Base-by-base conservation (phyloP, 2,329 filamentous ascomycete genomes). In the Ceratocystis cubensis region DNA sequence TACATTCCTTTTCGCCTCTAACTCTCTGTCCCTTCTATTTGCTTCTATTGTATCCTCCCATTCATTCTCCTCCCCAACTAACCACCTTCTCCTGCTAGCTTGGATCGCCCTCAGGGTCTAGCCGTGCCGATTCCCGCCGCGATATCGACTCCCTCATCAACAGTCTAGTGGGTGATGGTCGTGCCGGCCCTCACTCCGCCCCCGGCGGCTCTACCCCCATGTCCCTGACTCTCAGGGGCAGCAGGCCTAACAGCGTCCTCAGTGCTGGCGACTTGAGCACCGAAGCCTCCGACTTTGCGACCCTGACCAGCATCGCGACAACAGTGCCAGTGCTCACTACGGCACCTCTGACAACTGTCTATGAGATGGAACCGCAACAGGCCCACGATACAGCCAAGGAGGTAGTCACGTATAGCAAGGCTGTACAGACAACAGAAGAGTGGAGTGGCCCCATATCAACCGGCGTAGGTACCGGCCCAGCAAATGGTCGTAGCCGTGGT, bases 331-430 rank as follows among this genome's bases (percentile, higher is more conserved):
- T 85, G 2, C 83, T 96, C 22, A 88, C 85, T 6, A 88, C 91
- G 0, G 85, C 84, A 10, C 82, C 88, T 6, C 80, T 91, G 65
- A 85, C 86, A 20, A 91, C 89, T 44, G 83, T 94, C 68, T 91
- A 88, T 76, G 92, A 96, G 75, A 88, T 85, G 70, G 85, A 88
- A 1, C 88, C 89, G 0, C 66, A 66, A 61, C 61, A 65, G 45
- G 59, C 64, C 25, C 20, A 63, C 53, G 87, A 86, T 22, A 85
- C 88, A 44, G 84, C 87, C 66, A 84, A 88, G 70, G 94, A 99
- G 75, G 81, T 96, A 68, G 91, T 96, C 73, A 96, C 91, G 65
- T 99, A 99, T 80, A 97, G 89, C 81, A 97, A 96, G 78, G 92
- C 87, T 66, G 91, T 97, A 25, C 95, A 99, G 76, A 96, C 94